phyloP scores from a whole-genome alignment of 176 grass and related monocot genomes.

The Pontederia crassipes region DNA sequence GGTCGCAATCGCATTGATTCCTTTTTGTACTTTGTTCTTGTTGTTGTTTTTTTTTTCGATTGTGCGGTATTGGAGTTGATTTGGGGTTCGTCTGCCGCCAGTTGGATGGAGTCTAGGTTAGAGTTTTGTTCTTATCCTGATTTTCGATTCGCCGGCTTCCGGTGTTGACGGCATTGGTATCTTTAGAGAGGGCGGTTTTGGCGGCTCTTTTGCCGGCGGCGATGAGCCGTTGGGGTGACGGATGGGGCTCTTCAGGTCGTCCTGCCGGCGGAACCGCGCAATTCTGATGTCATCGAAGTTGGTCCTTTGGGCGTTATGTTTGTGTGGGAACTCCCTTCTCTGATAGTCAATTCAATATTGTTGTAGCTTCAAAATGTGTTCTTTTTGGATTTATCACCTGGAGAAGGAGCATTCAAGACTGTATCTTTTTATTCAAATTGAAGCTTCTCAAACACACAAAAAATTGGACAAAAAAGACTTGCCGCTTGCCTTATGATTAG shows the following conservation, averaged over 20 bases:
- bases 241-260: conserved; percentile 11
- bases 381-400: conserved; percentile 19
- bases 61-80: too few species aligned
- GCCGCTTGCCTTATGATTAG: neutral
- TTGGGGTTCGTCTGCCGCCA: too few species aligned
- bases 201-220: neutral
- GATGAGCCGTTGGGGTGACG: neutral
- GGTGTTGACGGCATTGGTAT: too few species aligned
- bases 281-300: conserved; percentile 34
- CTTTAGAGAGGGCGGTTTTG: too few species aligned
- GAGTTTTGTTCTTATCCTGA: too few species aligned
- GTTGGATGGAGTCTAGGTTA: too few species aligned
- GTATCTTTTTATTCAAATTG: conserved; percentile 31
- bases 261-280: conserved; percentile 27
- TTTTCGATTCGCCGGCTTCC: too few species aligned
- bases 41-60: too few species aligned
- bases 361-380: neutral
- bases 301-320: conserved; percentile 39
- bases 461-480: neutral
- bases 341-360: too few species aligned
- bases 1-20: too few species aligned
- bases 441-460: neutral
- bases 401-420: conserved; percentile 34
- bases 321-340: conserved; percentile 21
- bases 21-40: too few species aligned